These are phyloP conservation scores for Hypocreales sp. DNA, from an alignment of 2,329 filamentous ascomycete species.

Conservation along the genomic window DNA sequence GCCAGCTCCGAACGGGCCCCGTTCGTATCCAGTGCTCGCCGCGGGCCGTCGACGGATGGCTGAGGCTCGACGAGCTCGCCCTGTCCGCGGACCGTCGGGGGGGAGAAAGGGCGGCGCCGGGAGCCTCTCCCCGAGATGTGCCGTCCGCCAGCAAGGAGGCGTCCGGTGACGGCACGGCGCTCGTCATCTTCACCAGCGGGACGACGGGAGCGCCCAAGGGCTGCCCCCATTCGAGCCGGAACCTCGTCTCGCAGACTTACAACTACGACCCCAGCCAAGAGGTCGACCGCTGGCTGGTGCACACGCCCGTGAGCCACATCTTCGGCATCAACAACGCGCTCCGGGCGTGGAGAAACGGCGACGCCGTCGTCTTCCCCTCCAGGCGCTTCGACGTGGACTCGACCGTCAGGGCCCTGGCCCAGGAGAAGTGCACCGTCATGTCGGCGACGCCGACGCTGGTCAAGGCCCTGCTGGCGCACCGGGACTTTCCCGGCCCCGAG, in stretches of 20 bases:
- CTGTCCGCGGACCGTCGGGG: background rate
- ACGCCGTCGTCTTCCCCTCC: conserved; percentile 19
- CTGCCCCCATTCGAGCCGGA: conserved; percentile 24
- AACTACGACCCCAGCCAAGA: conserved; percentile 20
- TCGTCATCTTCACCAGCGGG: conserved; percentile 32
- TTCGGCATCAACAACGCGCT: conserved; percentile 23
- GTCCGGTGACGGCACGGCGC: conserved; percentile 9
- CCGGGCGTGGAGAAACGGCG: conserved; percentile 19
- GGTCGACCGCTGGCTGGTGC: conserved; percentile 19
- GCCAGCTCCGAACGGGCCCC: conserved; percentile 1
- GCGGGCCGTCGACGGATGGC: conserved; percentile 7
- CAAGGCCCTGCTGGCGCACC: conserved; percentile 15
- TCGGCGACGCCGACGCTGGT: conserved; percentile 23
- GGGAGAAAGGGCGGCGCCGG: too few relatives aligned
- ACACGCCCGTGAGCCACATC: conserved; percentile 21
- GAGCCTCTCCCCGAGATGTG: too few relatives aligned
- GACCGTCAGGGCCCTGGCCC: conserved; percentile 15
- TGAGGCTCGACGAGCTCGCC: background rate
- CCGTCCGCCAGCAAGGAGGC: too few relatives aligned
- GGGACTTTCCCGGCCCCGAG: conserved; percentile 10
- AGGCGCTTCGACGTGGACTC: conserved; percentile 16
- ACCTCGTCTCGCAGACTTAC: conserved; percentile 20
- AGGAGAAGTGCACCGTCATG: conserved; percentile 20
- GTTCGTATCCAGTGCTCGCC: conserved; percentile 11
- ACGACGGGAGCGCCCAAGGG: conserved; percentile 32